Evolutionary conservation across 1,284 basidiomycete species (phyloP), one percentile per base, ranked within the genome.

Genomic region (Fomitopsis betulina): DNA sequence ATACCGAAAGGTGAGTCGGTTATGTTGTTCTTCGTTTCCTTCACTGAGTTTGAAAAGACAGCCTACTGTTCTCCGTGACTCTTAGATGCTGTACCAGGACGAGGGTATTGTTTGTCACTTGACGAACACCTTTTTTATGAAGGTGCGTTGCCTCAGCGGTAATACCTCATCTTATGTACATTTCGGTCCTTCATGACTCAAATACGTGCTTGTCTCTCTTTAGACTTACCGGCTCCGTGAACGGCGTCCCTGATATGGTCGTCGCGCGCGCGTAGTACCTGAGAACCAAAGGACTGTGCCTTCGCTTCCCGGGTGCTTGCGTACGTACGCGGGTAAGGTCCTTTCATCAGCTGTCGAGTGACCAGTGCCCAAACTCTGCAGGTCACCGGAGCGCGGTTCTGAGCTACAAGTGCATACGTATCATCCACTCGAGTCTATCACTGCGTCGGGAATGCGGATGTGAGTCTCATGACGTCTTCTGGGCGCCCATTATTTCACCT

Each of bases 251-350:
- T 8, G 17, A 17, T 25, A 27, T n/a, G 45, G 45, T 30, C 45
- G 12, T 30, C 10, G 25, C 15, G 12, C 45, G 6, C 27, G 12
- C 27, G 12, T 25, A 21, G 45, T 47, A 30, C 45, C 45, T 47
- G 45, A 37, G 35, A n/a, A 27, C 13, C 45, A 30, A 27, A 30
- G 25, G 10, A 1, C 45, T 47, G 45, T 30, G 6, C 17, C 27
- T 47, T 47, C 19, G 19, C 25, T 47, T 30, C 49, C n/a, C 32
- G 7, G 23, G 49, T 51, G 17, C 49, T 19, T 51, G n/a, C 32
- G 33, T 51, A 51, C 49, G 49, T 51, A 51, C 49, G 49, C 49
- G 49, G 49, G 49, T 51, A 51, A 51, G 49, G 5, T 51, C 49
- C 49, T 23, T 6, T 33, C 32, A 25, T 47, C 45, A 47, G 9